Base-by-base conservation (phyloP, 495 filamentous ascomycete genomes). In the Penicillium tannophilum region DNA sequence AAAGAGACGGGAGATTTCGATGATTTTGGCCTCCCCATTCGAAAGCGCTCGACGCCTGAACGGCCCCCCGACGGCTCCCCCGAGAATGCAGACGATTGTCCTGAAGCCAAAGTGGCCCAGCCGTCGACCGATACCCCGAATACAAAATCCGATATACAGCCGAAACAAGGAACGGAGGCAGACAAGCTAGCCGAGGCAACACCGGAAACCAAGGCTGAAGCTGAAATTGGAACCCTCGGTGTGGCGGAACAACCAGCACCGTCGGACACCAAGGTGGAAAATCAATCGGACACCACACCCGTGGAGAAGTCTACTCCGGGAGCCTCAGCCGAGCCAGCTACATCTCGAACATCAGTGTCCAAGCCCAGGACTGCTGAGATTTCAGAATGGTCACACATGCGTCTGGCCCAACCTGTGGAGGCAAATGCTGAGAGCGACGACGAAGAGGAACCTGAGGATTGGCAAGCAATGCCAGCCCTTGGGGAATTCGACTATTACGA, bases 401-500 rank as follows among this genome's bases (percentile, higher is more conserved):
- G 88, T 60, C 78, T 95, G 12, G 82, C 87, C 11, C 74, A 82
- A 39, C 73, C 80, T n/a, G 76, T 78, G 11, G 63, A 79, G 23
- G 58, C 71, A 6, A 75, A 83, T 31, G 74, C 80, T 50, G 67
- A 75, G 8, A 69, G 72, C 10, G 65, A 69, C 36, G 67, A 69
- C 43, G 67, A 67, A 30, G 72, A 80, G 7, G 35, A 75, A 83
- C 85, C 87, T 24, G 86, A 76, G 20, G 87, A 80, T 55, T 99
- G 94, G 94, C 90, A 96, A 75, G 79, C 81, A 2, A 99, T 99
- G 94, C 93, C 94, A 17, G 90, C 95, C 6, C 88, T 90, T 58
- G 94, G 91, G 7, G 87, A 90, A 17, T 91, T 91, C 67, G 93
- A 98, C 75, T 86, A 96, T 33, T 99, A 98, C 70, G 90, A 99